Evolutionary conservation across 306 rosid species (phyloP), one percentile per base, ranked within the genome.

Genomic region (Gastrolobium bilobum): DNA sequence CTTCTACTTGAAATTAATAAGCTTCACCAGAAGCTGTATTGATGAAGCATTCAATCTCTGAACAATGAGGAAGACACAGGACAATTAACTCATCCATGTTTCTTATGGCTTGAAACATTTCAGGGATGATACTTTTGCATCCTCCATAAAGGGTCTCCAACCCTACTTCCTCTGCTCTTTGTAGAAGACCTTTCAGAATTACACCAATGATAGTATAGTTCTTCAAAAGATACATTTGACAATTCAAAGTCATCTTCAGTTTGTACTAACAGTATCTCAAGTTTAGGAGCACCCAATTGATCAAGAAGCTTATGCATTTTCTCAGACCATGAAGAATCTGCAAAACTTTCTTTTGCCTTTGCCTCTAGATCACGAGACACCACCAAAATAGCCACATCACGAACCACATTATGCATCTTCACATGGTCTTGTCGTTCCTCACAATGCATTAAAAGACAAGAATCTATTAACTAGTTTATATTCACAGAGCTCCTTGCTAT

Each of bases 391-490:
- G 66, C 61, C 1, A 38, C 68, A 43, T 78, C 69, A 34, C 50
- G 76, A 11, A 79, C 37, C 31, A 51, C 37, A 3, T 70, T 57
- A 4, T 70, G 77, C 83, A 70, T 69, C 68, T 72, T 70, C 40
- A 79, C 48, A 34, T 34, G 70, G 8, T 11, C n/a, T 68, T 68
- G 56, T 62, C 13, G 44, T 43, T 15, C 1, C 29, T 34, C 63
- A 46, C 35, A 47, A 2, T 40, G 39, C 72, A 37, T 71, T 11
- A 79, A 6, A 43, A 70, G 59, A 60, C 65, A 59, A 48, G 64
- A 69, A 59, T 60, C 71, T 20, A 59, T 6, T 6, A 70, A 65
- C 58, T 59, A 4, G 13, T 58, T 69, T 59, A 79, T 79, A 58
- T 6, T 56, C 68, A 77, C 75, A 13, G 0, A 14, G 50, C 13